Evolutionary conservation across 257 asterid species (phyloP).

Genomic region (Gentiana dahurica): DNA sequence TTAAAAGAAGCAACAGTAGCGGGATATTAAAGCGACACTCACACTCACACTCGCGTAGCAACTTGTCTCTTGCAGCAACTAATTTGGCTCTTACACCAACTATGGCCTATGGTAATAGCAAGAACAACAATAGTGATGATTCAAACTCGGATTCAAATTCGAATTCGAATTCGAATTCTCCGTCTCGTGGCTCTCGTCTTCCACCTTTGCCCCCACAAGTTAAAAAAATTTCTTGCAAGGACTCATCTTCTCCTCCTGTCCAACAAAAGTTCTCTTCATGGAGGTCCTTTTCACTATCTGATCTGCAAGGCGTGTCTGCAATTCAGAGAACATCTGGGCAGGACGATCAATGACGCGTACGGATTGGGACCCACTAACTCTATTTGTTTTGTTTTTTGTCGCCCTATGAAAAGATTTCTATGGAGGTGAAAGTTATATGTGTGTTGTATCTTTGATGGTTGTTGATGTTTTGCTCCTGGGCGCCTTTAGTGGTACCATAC

Average conservation of each 20-base stretch:
- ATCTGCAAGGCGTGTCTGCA: conserved; percentile 65
- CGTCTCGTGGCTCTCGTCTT: conserved; percentile 36
- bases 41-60: conserved; percentile 34
- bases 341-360: conserved; percentile 19
- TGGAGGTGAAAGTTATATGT: conserved; percentile 48
- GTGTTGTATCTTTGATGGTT: neutral
- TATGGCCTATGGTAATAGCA: conserved; percentile 32
- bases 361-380: conserved; percentile 12
- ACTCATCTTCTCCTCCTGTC: conserved; percentile 32
- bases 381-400: conserved; percentile 19
- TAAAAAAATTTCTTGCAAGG: conserved; percentile 24
- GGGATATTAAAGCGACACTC: conserved; percentile 46
- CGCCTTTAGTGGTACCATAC: too few relatives aligned
- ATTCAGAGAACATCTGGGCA: conserved; percentile 23
- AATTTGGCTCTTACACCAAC: neutral
- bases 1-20: conserved; percentile 21
- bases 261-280: conserved; percentile 39
- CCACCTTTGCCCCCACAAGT: conserved; percentile 76
- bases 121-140: conserved; percentile 29
- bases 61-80: conserved; percentile 33
- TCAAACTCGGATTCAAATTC: conserved; percentile 15
- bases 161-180: conserved; percentile 41
- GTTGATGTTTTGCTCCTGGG: too few relatives aligned
- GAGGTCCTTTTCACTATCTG: conserved; percentile 69
- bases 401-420: conserved; percentile 49